A percentile compares a stretch with the other conserved stretches of the same genome.
Conservation (phyloP, 2,329 filamentous ascomycete species). For the Emmonsiellopsis sp. region DNA sequence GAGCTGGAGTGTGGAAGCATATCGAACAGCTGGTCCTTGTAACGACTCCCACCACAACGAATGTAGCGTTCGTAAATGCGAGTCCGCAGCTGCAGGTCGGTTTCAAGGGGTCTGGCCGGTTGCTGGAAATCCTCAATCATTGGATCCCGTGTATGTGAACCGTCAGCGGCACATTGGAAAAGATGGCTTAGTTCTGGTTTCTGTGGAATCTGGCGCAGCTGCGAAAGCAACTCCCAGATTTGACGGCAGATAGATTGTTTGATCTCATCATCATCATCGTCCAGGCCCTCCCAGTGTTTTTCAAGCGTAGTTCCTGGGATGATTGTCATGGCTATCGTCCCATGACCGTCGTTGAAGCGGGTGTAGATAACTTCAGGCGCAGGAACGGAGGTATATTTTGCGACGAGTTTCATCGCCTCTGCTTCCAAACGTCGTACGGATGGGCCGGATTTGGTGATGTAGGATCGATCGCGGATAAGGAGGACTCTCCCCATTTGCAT, state of each 20-base stretch:
- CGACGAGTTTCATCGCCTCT: slow-evolving; percentile 2
- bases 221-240: slow-evolving; percentile 13
- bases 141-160: slow-evolving; percentile 12
- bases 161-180: slow-evolving; percentile 16
- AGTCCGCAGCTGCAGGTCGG: slow-evolving; percentile 13
- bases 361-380: slow-evolving; percentile 10
- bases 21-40: slow-evolving; percentile 12
- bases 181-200: slow-evolving; percentile 9
- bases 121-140: slow-evolving; percentile 15
- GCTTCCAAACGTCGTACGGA: background rate
- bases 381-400: slow-evolving; percentile 11
- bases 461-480: background rate
- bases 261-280: slow-evolving; percentile 7
- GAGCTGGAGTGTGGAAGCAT: slow-evolving; percentile 16
- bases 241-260: slow-evolving; percentile 15
- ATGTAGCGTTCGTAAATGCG: slow-evolving; percentile 18
- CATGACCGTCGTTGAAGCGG: background rate
- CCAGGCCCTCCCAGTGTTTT: slow-evolving; percentile 11
- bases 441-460: background rate
- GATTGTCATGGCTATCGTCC: slow-evolving; percentile 10
- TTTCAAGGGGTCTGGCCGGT: slow-evolving; percentile 10
- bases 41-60: slow-evolving; percentile 12
- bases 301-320: slow-evolving; percentile 10
- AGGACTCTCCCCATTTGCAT: slow-evolving; percentile 3
- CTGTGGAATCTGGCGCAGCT: slow-evolving; percentile 10